A percentile compares a stretch with the other conserved stretches of the same genome.
Conservation (phyloP, 257 asterid species). For the Nicotiana obtusifolia region DNA sequence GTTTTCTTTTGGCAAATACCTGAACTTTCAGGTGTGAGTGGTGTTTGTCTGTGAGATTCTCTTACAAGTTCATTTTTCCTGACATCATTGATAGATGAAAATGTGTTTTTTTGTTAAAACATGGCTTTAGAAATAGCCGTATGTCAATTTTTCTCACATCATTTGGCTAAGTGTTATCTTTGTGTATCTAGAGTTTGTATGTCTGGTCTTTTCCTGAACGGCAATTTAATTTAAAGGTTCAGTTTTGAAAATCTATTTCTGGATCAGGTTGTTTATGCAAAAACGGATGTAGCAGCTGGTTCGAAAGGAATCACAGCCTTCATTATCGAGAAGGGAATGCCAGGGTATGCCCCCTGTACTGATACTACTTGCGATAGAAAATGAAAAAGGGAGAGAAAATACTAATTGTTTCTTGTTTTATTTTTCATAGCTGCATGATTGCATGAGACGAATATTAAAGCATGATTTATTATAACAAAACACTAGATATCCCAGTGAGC, state of each 20-base stretch:
- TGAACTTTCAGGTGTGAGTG: neutral
- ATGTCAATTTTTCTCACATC: neutral
- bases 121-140: neutral
- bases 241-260: constrained; percentile 9
- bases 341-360: constrained; percentile 64
- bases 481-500: neutral
- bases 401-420: neutral
- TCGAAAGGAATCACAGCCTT: constrained; percentile 97
- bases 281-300: constrained; percentile 70
- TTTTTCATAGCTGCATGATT: neutral
- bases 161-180: neutral
- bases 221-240: neutral
- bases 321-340: constrained; percentile 89
- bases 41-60: neutral
- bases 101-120: neutral
- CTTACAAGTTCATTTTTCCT: neutral
- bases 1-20: neutral
- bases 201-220: neutral
- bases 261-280: constrained; percentile 92
- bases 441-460: neutral
- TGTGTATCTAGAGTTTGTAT: neutral
- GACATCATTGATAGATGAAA: neutral
- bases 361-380: neutral
- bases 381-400: neutral
- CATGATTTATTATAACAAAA: neutral